These are phyloP conservation scores for Phytopythium ostracodes DNA, from an alignment of 352 stramenopile species.

Conservation along the genomic window DNA sequence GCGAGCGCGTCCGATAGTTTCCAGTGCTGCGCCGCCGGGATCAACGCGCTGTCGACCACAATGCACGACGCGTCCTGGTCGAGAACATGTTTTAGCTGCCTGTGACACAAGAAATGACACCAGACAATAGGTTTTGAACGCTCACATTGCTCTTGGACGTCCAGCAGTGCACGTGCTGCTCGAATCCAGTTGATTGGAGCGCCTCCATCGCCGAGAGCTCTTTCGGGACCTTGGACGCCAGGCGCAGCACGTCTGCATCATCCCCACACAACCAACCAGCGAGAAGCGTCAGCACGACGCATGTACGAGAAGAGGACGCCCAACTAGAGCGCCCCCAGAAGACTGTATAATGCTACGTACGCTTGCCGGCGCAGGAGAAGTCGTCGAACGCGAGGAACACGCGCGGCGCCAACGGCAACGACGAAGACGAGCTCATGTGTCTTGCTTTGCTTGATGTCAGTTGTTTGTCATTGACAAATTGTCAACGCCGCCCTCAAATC, in stretches of 20 bases:
- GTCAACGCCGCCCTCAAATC: no score
- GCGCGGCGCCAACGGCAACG: slow-evolving; percentile 13
- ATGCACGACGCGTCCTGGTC: slow-evolving; percentile 27
- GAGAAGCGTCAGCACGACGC: background rate
- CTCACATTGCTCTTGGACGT: background rate
- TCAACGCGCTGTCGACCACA: slow-evolving; percentile 23
- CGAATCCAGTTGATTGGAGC: slow-evolving; percentile 5
- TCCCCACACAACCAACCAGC: background rate
- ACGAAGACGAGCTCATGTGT: background rate
- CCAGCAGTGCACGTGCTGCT: slow-evolving; percentile 9
- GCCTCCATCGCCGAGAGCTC: background rate
- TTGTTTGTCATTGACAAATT: no score
- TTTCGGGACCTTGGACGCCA: slow-evolving; percentile 19
- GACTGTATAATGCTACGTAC: slow-evolving; percentile 17
- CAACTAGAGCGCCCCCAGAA: background rate
- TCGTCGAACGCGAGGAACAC: slow-evolving; percentile 70
- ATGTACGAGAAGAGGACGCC: background rate
- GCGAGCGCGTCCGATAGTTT: slow-evolving; percentile 41
- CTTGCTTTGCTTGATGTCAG: background rate
- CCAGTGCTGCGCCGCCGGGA: slow-evolving; percentile 29
- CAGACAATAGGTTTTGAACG: no score
- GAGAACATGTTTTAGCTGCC: background rate
- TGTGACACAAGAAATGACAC: no score
- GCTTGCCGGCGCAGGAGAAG: slow-evolving; percentile 54
- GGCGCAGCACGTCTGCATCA: slow-evolving; percentile 27